These are phyloP conservation scores for Diaporthe capsici DNA, from an alignment of 2,329 filamentous ascomycete species.

Conservation along the genomic window DNA sequence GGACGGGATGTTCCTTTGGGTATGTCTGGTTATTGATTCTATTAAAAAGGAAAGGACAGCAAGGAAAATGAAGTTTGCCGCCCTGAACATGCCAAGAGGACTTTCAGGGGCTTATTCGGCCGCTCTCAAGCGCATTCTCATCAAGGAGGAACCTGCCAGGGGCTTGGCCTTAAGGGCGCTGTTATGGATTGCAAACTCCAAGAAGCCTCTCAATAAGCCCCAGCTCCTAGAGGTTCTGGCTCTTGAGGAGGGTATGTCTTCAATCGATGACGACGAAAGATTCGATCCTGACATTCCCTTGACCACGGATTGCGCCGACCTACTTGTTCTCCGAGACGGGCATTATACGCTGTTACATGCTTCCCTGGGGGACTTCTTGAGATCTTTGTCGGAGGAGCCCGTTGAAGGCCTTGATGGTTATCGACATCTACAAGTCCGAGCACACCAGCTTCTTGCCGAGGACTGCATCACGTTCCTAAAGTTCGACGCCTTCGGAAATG, in stretches of 20 bases:
- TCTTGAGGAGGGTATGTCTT: slow-evolving; percentile 8
- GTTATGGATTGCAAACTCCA: neutral
- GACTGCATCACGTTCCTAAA: neutral
- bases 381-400: neutral
- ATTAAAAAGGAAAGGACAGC: slow-evolving; percentile 23
- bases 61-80: slow-evolving; percentile 26
- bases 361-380: slow-evolving; percentile 24
- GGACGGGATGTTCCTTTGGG: slow-evolving; percentile 20
- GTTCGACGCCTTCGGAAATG: neutral
- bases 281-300: neutral
- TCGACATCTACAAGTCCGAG: neutral
- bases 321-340: slow-evolving; percentile 22
- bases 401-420: neutral
- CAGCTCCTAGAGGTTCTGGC: slow-evolving; percentile 21
- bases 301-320: slow-evolving; percentile 23
- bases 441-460: neutral
- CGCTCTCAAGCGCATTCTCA: neutral
- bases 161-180: neutral
- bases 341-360: slow-evolving; percentile 17
- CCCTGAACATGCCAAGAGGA: slow-evolving; percentile 1
- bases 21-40: slow-evolving; percentile 15
- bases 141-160: neutral
- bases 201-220: slow-evolving; percentile 3
- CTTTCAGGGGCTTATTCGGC: neutral
- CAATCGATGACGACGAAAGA: slow-evolving; percentile 3